Base-by-base conservation (phyloP, 2,329 filamentous ascomycete species). In the Ciborinia camelliae region DNA sequence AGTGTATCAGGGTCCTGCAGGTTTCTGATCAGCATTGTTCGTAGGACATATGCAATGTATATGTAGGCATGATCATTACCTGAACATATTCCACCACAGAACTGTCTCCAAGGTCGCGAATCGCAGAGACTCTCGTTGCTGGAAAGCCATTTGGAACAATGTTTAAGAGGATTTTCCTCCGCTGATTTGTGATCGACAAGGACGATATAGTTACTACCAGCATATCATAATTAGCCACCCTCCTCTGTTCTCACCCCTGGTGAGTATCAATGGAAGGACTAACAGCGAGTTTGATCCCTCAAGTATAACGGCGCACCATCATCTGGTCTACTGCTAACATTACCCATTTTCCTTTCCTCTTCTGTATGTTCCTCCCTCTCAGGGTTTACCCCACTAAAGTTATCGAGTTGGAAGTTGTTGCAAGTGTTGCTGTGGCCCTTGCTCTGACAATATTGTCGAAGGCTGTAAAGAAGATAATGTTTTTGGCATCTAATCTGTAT, bases 211-310 rank as follows among this genome's bases (percentile, higher is more conserved):
- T 90, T 77, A 99, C 94, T 98, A 77, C 51, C 47, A 28, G 35
- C 55, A 41, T 51, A 64, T 63, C 37, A 66, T n/a, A 28, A 67
- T 69, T 32, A 69, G 67, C 47, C n/a, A 41, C n/a, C 47, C 30
- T 35, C 59, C 23, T 10, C 32, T 43, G 23, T 61, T 41, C 43
- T 9, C 3, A 30, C 30, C 12, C 10, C 32, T 20, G 41, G n/a
- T 7, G 28, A 43, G 37, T 65, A 60, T 68, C 41, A 26, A 66
- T 67, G 63, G 67, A 67, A 65, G 73, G 73, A 81, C 89, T 76
- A 84, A 98, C 95, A 87, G 84, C 92, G 88, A 77, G 86, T 91
- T 82, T 97, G 95, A 77, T 99, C 95, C 80, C 90, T 90, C 76
- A 98, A 82, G 77, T 90, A 96, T 76, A 98, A 81, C 73, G 86